Evolutionary conservation across 805 yeast species (phyloP).

Genomic region (Hermanozyma aechmeae): DNA sequence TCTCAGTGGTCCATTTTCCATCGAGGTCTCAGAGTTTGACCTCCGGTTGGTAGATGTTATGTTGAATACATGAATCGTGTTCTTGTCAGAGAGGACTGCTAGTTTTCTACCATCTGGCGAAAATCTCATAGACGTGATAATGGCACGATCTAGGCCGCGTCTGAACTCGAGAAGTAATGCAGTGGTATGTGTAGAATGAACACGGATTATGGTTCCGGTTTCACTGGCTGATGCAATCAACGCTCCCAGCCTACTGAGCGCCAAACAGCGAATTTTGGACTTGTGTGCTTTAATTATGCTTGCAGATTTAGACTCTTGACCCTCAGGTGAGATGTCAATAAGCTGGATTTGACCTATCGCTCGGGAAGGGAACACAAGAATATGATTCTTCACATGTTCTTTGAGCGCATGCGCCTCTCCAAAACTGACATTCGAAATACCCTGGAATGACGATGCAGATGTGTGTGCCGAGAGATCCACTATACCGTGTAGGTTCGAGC

Average conservation of each 20-base stretch:
- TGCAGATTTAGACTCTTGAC: slow-evolving; percentile 53
- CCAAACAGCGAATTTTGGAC: slow-evolving; percentile 51
- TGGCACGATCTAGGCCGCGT: slow-evolving; percentile 82
- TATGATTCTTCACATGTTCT: slow-evolving; percentile 27
- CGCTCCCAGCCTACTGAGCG: slow-evolving; percentile 54
- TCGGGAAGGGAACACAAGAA: slow-evolving; percentile 72
- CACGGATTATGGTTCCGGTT: slow-evolving; percentile 71
- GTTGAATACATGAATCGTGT: slow-evolving; percentile 80
- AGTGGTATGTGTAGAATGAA: slow-evolving; percentile 62
- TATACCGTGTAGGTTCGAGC: slow-evolving; percentile 51
- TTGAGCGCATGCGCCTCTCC: too few species aligned
- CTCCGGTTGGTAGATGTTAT: too few species aligned
- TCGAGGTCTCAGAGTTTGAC: too few species aligned
- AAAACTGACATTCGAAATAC: too few species aligned
- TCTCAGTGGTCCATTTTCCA: neutral
- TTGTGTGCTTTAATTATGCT: slow-evolving; percentile 74
- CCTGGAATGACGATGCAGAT: too few species aligned
- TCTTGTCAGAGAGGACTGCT: slow-evolving; percentile 84
- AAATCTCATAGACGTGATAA: slow-evolving; percentile 73
- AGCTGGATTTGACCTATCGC: slow-evolving; percentile 71
- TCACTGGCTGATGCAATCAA: slow-evolving; percentile 75
- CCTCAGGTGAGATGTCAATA: slow-evolving; percentile 61
- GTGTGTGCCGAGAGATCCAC: slow-evolving; percentile 43
- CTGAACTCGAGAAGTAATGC: slow-evolving; percentile 74
- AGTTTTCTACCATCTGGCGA: slow-evolving; percentile 66